Evolutionary conservation across 1,284 basidiomycete genomes (phyloP), one percentile per base, ranked within the genome.

Genomic region (Ganoderma lucidum): DNA sequence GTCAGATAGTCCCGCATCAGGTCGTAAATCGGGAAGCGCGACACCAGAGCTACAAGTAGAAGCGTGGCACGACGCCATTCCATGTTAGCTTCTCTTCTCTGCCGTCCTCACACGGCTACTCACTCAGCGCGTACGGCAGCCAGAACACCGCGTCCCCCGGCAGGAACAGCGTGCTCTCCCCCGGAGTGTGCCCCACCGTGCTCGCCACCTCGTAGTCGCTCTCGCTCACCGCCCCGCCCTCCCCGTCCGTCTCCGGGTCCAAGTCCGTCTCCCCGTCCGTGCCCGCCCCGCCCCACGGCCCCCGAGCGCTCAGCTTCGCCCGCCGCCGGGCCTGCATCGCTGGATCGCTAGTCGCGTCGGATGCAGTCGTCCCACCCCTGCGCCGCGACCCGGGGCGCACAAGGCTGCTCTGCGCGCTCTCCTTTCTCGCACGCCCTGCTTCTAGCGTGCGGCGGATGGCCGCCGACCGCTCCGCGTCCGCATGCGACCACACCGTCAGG

Each of bases 1-100:
- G 95, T 96, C 55, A 97, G 88, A 78, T 96, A 97, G 82, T 97
- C 96, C 65, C 94, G 89, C 93, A 97, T 95, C 66, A 96, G 86
- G 78, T 97, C 95, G 81, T 96, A 97, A 74, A 97, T 94, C 0
- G 96, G 96, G 80, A 94, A 93, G 37, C 94, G 90, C 53, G 96
- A 97, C 30, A 97, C 94, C 71, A 95, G 87, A 23, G 94, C 93
- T 95, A 67, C 61, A 68, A 63, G 32, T 3, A 42, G 28, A 48
- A 28, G 10, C 15, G 59, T 23, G 23, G 23, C 23, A 23, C 23
- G 23, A 23, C 23, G 23, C 23, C 23, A 23, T 23, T 23, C 23
- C 23, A 15, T 41, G 45, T 59, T 51, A 71, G 63, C 59, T 10
- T 41, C 15, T 12, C 23, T 10, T 10, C 35, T 6, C 35, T 42